Base-by-base conservation (phyloP, 495 filamentous ascomycete species). In the Zalerion maritima region DNA sequence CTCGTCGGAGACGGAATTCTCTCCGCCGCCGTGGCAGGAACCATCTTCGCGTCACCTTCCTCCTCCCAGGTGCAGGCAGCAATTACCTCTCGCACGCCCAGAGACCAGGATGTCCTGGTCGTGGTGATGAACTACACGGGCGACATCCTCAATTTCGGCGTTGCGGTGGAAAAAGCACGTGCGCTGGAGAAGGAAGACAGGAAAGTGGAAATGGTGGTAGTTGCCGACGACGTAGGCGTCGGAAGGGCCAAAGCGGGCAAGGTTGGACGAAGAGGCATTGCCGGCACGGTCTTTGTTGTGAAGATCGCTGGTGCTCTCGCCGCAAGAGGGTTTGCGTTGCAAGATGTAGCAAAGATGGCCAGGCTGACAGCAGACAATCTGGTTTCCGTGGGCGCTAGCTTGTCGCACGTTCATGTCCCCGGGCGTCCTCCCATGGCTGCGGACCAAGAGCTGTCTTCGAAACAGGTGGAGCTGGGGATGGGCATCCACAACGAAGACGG, bases 401-500 rank as follows among this genome's bases (percentile, higher is more conserved):
- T 97, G 27, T 74, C 76, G 27, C 86, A 92, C 49, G 89, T 96
- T 17, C 89, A 97, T 48, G 79, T 97, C 0, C 89, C 89, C 0
- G 89, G 89, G 8, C 66, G 83, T 42, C 43, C 55, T 12, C 43
- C 45, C 13, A 34, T 49, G 3, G 42, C 55, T 14, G 47, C 41
- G 1, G 47, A 54, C 7, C 37, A 35, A 7, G 56, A 56, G 8
- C 54, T 92, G 34, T 60, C 57, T 18, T 47, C 60, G 0, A 75
- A 72, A 23, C 78, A 96, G 58, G 74, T 92, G 13, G 89, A 97
- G 59, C 65, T 97, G 41, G 89, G 89, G 5, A 97, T 96, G 89
- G 89, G 89, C 7, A 94, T 96, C 50, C 89, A 97, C 52, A 97
- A 97, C 47, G 89, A 97, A 54, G 71, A 81, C 1, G 89, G 89